Conservation (phyloP, 495 filamentous ascomycete species). For the Podospora pseudocomata region DNA sequence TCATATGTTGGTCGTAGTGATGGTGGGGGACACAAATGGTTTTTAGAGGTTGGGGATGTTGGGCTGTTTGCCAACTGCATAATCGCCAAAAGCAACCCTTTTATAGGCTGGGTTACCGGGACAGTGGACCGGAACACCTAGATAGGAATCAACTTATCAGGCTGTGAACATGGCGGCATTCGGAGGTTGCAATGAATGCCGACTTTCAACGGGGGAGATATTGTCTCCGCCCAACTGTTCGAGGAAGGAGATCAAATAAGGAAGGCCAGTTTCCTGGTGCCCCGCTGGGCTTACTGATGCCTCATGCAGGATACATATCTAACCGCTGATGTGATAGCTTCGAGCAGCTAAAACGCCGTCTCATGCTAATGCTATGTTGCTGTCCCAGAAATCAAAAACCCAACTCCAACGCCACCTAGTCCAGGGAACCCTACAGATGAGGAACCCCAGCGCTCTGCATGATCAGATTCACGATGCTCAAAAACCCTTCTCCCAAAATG, state of each 20-base stretch:
- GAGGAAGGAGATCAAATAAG: not conserved
- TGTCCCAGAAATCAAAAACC: not conserved
- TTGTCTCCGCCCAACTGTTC: too few species aligned
- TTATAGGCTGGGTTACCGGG: too few species aligned
- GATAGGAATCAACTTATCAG: not conserved
- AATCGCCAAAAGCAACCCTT: too few species aligned
- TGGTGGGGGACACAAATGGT: not conserved
- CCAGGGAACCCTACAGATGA: slow-evolving; percentile 52
- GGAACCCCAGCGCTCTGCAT: slow-evolving; percentile 78
- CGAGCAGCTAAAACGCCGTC: not conserved
- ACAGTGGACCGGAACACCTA: not conserved
- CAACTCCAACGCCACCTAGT: not conserved
- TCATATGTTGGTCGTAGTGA: too few species aligned
- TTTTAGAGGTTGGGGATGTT: not conserved
- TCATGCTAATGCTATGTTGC: not conserved
- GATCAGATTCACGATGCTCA: slow-evolving; percentile 86
- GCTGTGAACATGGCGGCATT: not conserved
- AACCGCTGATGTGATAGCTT: not conserved
- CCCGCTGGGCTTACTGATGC: not conserved
- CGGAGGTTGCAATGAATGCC: not conserved
- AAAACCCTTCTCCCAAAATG: slow-evolving; percentile 88
- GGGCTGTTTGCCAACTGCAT: too few species aligned
- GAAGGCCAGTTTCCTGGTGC: not conserved
- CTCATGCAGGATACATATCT: not conserved
- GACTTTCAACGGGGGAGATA: not conserved